phyloP scores from a whole-genome alignment of 2,329 filamentous ascomycete genomes.

The Ophiostoma ips region DNA sequence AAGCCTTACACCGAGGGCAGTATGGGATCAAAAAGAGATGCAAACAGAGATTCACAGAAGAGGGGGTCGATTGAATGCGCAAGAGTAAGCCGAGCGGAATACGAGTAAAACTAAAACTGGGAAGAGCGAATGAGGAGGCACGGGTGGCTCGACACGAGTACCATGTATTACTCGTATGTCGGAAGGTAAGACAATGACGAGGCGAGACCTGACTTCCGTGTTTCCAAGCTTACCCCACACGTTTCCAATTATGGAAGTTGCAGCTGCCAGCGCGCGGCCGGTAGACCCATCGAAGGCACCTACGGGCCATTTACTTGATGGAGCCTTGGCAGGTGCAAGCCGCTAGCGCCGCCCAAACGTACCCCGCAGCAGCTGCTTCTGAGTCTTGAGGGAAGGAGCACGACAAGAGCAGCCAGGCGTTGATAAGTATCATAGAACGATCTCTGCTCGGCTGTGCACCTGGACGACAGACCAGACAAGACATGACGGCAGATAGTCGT shows the following conservation, averaged over 20 bases:
- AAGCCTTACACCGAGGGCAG: too few relatives aligned
- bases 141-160: neutral
- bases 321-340: slow-evolving; percentile 6
- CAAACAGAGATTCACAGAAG: too few relatives aligned
- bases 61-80: too few relatives aligned
- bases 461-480: neutral
- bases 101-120: too few relatives aligned
- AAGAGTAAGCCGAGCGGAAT: too few relatives aligned
- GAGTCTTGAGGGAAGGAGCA: slow-evolving; percentile 3
- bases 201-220: slow-evolving; percentile 1
- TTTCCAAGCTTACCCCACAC: slow-evolving; percentile 9
- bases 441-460: too few relatives aligned
- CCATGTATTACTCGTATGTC: neutral
- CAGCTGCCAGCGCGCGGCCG: neutral
- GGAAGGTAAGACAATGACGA: neutral
- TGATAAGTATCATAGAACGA: too few relatives aligned
- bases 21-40: too few relatives aligned
- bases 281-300: neutral
- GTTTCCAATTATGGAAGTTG: slow-evolving; percentile 3
- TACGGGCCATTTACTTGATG: slow-evolving; percentile 1
- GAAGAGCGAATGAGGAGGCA: too few relatives aligned
- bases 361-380: slow-evolving; percentile 5
- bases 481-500: too few relatives aligned
- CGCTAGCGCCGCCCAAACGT: slow-evolving; percentile 1
- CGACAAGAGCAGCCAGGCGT: neutral